Percentiles rank a stretch among this genome's conserved stretches.
phyloP scores from a whole-genome alignment of 805 yeast species.

The Cyberlindnera euphorbiae region DNA sequence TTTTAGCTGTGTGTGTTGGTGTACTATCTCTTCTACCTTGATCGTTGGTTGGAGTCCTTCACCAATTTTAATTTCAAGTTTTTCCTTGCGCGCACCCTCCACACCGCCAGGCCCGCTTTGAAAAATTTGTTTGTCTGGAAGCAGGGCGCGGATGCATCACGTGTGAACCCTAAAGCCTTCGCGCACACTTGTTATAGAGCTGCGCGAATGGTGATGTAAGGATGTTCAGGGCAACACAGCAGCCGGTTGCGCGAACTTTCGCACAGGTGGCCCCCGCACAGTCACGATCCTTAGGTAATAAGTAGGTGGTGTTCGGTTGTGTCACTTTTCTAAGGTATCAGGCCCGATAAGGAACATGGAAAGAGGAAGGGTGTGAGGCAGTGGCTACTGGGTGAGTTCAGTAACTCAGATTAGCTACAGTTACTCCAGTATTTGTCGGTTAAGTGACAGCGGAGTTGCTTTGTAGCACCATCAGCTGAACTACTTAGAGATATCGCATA shows the following conservation, averaged over 20 bases:
- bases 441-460: no score
- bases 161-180: slow-evolving; percentile 7
- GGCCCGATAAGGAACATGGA: no score
- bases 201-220: no score
- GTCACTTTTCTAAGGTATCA: slow-evolving; percentile 12
- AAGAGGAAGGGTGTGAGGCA: no score
- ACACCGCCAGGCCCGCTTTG: background rate
- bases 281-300: slow-evolving; percentile 1
- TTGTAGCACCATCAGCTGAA: no score
- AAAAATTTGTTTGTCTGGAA: slow-evolving; percentile 10
- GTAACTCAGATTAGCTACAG: no score
- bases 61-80: slow-evolving; percentile 20
- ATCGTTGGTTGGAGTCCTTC: slow-evolving; percentile 6
- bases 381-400: no score
- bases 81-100: slow-evolving; percentile 11
- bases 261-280: no score
- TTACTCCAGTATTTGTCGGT: no score
- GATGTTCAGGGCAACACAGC: slow-evolving; percentile 7
- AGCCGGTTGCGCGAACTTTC: background rate
- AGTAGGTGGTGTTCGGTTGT: slow-evolving; percentile 16
- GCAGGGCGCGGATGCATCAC: slow-evolving; percentile 2
- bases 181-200: no score
- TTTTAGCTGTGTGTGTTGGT: slow-evolving; percentile 22
- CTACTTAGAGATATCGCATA: slow-evolving; percentile 28
- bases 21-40: slow-evolving; percentile 3